Conservation (phyloP, 495 filamentous ascomycete species). For the Penicillium macrosclerotiorum region DNA sequence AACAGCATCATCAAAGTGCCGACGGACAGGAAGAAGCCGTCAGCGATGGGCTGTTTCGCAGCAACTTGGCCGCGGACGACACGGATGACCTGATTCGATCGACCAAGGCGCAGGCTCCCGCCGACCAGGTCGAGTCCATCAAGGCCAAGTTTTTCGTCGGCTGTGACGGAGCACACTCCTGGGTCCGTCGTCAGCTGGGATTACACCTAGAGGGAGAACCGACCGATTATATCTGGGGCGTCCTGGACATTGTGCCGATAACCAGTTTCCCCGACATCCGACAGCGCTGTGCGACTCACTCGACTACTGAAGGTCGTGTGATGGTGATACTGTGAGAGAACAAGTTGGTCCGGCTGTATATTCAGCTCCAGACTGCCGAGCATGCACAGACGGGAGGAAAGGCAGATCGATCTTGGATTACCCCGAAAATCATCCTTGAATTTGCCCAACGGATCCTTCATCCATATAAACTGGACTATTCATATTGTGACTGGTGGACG, state of each 20-base stretch:
- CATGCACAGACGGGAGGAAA: slow-evolving; percentile 16
- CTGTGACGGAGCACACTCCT: slow-evolving; percentile 61
- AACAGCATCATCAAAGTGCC: slow-evolving; percentile 9
- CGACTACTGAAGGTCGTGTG: slow-evolving; percentile 54
- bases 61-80: slow-evolving; percentile 54
- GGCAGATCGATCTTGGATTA: slow-evolving; percentile 54
- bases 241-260: slow-evolving; percentile 60
- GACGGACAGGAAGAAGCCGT: slow-evolving; percentile 12
- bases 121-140: slow-evolving; percentile 35
- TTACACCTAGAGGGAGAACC: slow-evolving; percentile 55
- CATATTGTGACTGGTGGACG: slow-evolving; percentile 63
- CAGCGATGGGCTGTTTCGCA: slow-evolving; percentile 54
- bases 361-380: slow-evolving; percentile 57
- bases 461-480: slow-evolving; percentile 60
- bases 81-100: slow-evolving; percentile 52
- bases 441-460: slow-evolving; percentile 57
- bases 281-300: slow-evolving; percentile 61
- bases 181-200: slow-evolving; percentile 53
- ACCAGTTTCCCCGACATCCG: slow-evolving; percentile 68
- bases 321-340: slow-evolving; percentile 69
- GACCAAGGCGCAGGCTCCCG: slow-evolving; percentile 21
- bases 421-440: slow-evolving; percentile 54
- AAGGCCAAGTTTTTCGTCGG: slow-evolving; percentile 63
- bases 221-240: slow-evolving; percentile 61
- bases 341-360: slow-evolving; percentile 65